A percentile compares a stretch with the other conserved stretches of the same genome.
Conservation (phyloP, 352 stramenopile genomes). For the Phytophthora cactorum region DNA sequence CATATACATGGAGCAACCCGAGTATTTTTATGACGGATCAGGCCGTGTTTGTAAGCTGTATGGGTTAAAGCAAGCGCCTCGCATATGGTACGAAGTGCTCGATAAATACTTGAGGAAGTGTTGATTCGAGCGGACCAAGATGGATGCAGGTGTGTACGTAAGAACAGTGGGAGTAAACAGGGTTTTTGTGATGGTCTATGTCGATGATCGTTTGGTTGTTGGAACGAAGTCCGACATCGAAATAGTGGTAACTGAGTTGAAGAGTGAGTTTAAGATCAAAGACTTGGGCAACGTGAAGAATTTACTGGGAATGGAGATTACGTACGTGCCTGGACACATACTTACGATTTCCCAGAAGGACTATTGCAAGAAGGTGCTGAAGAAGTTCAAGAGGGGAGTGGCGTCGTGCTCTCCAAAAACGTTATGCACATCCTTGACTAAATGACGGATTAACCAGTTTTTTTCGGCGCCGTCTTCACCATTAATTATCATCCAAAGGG, state of each 20-base stretch:
- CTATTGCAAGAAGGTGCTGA: slow-evolving; percentile 1
- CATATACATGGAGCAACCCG: neutral
- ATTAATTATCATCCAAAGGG: no score
- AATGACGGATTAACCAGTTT: no score
- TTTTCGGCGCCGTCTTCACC: no score
- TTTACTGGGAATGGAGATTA: slow-evolving; percentile 12
- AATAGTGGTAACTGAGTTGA: slow-evolving; percentile 1
- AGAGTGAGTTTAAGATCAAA: slow-evolving; percentile 12
- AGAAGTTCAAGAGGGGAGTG: neutral
- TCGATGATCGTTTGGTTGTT: slow-evolving; percentile 13
- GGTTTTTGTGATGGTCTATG: neutral
- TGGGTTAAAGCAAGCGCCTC: neutral
- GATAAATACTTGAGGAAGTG: neutral
- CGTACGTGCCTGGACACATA: slow-evolving; percentile 1
- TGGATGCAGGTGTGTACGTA: neutral
- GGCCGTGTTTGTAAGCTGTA: slow-evolving; percentile 2
- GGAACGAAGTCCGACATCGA: slow-evolving; percentile 6
- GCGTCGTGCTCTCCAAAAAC: no score
- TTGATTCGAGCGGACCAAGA: neutral
- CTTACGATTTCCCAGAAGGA: slow-evolving; percentile 4
- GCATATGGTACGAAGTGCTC: neutral
- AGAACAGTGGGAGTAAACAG: slow-evolving; percentile 1
- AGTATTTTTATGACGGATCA: neutral
- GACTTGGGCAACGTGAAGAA: slow-evolving; percentile 4
- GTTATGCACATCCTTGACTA: no score